Conservation (phyloP, 768 basidiomycete species). For the Lanmaoa rubissima region DNA sequence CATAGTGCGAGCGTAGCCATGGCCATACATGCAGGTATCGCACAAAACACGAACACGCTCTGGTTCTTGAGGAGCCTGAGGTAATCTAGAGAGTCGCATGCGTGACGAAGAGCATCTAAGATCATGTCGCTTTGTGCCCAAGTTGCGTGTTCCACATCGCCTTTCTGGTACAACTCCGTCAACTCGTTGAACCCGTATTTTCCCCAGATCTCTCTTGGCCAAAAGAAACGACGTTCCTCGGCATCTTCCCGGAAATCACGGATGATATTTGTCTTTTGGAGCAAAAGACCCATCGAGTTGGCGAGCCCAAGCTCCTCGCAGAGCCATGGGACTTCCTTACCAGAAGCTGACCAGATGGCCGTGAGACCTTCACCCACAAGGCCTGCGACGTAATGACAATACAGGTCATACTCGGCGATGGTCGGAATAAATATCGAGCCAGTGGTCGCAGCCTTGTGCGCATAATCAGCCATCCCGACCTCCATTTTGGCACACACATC, state of each 20-base stretch:
- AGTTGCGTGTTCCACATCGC: constrained; percentile 60
- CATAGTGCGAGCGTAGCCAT: constrained; percentile 90
- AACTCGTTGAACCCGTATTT: constrained; percentile 72
- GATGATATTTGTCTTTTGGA: constrained; percentile 98
- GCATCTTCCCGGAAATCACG: constrained; percentile 93
- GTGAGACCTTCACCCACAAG: constrained; percentile 96
- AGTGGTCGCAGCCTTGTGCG: constrained; percentile 74
- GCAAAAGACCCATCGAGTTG: constrained; percentile 91
- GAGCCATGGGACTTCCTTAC: constrained; percentile 75
- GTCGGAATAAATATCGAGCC: constrained; percentile 70
- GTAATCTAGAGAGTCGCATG: constrained; percentile 87
- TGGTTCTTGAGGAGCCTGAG: constrained; percentile 84
- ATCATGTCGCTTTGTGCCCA: constrained; percentile 89
- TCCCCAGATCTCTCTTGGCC: constrained; percentile 93
- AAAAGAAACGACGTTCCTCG: constrained; percentile 83
- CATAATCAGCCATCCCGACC: constrained; percentile 93
- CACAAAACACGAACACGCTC: constrained; percentile 93
- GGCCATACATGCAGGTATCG: constrained; percentile 93
- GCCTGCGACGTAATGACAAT: constrained; percentile 98
- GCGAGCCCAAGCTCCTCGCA: constrained; percentile 80
- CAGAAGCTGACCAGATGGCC: constrained; percentile 81
- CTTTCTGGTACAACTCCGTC: constrained; percentile 61
- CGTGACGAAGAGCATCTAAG: constrained; percentile 81
- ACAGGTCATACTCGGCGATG: constrained; percentile 88
- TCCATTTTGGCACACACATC: constrained; percentile 88